Evolutionary conservation across 176 grass and related monocot genomes (phyloP).

Genomic region (Phoenix dactylifera): DNA sequence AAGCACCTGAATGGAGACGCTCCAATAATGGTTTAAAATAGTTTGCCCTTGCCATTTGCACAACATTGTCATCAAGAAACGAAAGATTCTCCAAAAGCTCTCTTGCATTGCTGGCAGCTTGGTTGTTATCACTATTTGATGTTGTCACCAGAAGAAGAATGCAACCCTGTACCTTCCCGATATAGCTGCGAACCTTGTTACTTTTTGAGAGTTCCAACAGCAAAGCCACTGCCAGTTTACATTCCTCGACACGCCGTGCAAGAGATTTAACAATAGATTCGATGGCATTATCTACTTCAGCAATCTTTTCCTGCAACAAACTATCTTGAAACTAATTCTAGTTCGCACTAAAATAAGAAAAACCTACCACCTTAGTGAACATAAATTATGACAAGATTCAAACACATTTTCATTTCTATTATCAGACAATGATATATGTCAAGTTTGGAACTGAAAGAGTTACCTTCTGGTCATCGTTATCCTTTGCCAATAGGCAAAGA

Average conservation of each 20-base stretch:
- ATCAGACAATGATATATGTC: not conserved
- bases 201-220: slow-evolving; percentile 4
- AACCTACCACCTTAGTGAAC: too few species aligned
- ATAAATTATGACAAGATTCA: too few species aligned
- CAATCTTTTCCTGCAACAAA: slow-evolving; percentile 1
- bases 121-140: slow-evolving; percentile 1
- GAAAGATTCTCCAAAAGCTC: slow-evolving; percentile 10
- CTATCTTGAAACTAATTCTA: not conserved
- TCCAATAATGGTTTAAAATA: not conserved
- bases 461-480: slow-evolving; percentile 1
- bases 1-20: not conserved
- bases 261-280: slow-evolving; percentile 5
- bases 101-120: slow-evolving; percentile 1
- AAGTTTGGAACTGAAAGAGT: not conserved
- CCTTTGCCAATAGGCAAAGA: not conserved
- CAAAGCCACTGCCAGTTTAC: not conserved
- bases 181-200: not conserved
- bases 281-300: slow-evolving; percentile 2
- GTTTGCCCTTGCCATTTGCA: slow-evolving; percentile 1
- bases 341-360: too few species aligned
- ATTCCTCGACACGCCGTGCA: not conserved
- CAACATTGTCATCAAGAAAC: not conserved
- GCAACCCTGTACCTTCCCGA: not conserved
- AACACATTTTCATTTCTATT: too few species aligned
- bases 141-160: slow-evolving; percentile 3